Percentiles rank a stretch among this genome's conserved stretches.
These are phyloP conservation scores for Yamadazyma oceani DNA, from an alignment of 1,139 yeast species.

Conservation along the genomic window DNA sequence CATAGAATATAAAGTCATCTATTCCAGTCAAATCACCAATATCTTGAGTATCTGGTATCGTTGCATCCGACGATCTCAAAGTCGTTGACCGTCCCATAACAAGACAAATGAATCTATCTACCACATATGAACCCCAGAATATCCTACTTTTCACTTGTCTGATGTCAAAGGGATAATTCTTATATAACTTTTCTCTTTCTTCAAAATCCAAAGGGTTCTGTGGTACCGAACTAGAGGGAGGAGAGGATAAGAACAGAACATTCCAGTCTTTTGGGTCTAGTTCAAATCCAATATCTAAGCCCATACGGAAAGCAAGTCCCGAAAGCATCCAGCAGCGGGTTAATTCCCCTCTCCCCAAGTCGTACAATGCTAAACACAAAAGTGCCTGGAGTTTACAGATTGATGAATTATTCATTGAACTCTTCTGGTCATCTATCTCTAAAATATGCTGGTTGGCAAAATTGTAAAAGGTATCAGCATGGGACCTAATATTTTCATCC, in stretches of 20 bases:
- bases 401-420: constrained; percentile 11
- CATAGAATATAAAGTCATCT: constrained; percentile 14
- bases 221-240: no score
- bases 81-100: constrained; percentile 15
- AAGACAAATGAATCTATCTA: constrained; percentile 14
- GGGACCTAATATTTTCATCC: constrained; percentile 3
- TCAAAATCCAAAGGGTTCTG: neutral
- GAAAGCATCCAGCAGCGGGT: constrained; percentile 15
- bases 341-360: constrained; percentile 13
- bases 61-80: constrained; percentile 13
- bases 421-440: constrained; percentile 6
- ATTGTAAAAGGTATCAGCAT: constrained; percentile 9
- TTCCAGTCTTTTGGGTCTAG: constrained; percentile 16
- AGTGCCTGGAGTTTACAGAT: constrained; percentile 12
- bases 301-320: constrained; percentile 14
- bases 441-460: constrained; percentile 5
- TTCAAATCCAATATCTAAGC: constrained; percentile 14
- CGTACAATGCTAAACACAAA: constrained; percentile 14
- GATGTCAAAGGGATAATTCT: constrained; percentile 13
- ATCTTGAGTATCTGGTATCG: constrained; percentile 15
- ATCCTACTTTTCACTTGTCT: constrained; percentile 14
- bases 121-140: constrained; percentile 17
- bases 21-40: constrained; percentile 15
- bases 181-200: constrained; percentile 6
- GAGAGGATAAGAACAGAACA: constrained; percentile 3